Percentiles rank a stretch among this genome's conserved stretches.
Conservation (phyloP, 345 rosid genomes). For the Eutrema japonicum region DNA sequence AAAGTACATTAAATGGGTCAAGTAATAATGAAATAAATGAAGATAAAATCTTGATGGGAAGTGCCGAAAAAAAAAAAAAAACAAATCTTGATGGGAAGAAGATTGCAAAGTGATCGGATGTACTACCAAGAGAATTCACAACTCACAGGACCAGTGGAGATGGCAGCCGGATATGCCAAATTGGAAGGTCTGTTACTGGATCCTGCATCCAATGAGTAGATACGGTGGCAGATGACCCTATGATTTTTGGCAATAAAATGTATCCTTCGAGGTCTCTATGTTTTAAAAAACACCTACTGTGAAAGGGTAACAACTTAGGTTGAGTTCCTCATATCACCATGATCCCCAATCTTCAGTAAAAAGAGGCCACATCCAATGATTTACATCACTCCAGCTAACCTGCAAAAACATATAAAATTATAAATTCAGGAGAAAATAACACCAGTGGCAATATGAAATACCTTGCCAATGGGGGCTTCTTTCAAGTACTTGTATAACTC, state of each 20-base stretch:
- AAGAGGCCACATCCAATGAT: constrained; percentile 98
- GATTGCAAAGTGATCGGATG: constrained; percentile 1
- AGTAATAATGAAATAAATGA: constrained; percentile 3
- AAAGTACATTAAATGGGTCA: not conserved
- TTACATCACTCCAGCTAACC: constrained; percentile 88
- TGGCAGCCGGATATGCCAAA: constrained; percentile 63
- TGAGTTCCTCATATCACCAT: constrained; percentile 78
- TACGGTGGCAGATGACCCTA: not conserved
- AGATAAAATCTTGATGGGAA: constrained; percentile 7
- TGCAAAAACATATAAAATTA: constrained; percentile 26
- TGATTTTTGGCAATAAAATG: not conserved
- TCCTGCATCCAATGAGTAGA: constrained; percentile 60
- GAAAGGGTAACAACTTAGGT: constrained; percentile 79
- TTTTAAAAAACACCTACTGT: constrained; percentile 51
- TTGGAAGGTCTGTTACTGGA: constrained; percentile 83
- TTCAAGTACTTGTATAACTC: constrained; percentile 65
- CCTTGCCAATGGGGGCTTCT: constrained; percentile 74
- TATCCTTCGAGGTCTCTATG: not conserved
- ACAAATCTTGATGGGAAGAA: constrained; percentile 9
- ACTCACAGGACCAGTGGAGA: constrained; percentile 82
- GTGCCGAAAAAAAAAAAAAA: not conserved
- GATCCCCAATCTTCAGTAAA: constrained; percentile 77
- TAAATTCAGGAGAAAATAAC: constrained; percentile 18
- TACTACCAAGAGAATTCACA: constrained; percentile 30
- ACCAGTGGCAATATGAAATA: constrained; percentile 29